A percentile compares a stretch with the other conserved stretches of the same genome.
These are phyloP conservation scores for Carallia brachiata DNA, from an alignment of 345 rosid species.

Conservation along the genomic window DNA sequence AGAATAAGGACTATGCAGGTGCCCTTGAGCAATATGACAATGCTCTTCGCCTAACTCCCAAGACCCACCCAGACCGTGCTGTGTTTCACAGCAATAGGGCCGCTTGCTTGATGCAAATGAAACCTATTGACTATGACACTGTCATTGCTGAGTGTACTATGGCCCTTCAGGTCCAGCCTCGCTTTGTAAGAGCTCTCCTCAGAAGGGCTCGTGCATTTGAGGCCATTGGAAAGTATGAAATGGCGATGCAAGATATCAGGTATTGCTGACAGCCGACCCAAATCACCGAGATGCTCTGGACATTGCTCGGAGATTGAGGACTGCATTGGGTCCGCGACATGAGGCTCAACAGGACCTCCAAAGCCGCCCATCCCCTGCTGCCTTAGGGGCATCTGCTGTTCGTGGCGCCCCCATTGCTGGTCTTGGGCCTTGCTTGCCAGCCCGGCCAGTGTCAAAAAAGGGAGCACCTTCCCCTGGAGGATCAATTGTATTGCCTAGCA, in stretches of 20 bases:
- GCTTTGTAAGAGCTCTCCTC: slow-evolving; percentile 69
- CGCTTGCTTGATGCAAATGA: slow-evolving; percentile 98
- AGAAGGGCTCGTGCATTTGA: slow-evolving; percentile 91
- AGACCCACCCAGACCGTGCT: slow-evolving; percentile 80
- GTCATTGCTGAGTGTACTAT: slow-evolving; percentile 78
- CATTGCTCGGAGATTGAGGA: slow-evolving; percentile 58
- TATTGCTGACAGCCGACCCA: slow-evolving; percentile 63
- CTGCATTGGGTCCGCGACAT: slow-evolving; percentile 63
- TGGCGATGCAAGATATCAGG: slow-evolving; percentile 82
- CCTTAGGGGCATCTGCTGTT: slow-evolving; percentile 96
- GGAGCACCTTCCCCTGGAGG: slow-evolving; percentile 38
- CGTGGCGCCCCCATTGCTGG: slow-evolving; percentile 90
- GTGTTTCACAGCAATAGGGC: slow-evolving; percentile 92
- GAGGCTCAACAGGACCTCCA: slow-evolving; percentile 85
- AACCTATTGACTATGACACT: slow-evolving; percentile 78
- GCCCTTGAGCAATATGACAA: slow-evolving; percentile 81
- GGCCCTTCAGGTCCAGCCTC: slow-evolving; percentile 89
- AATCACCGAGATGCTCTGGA: slow-evolving; percentile 78
- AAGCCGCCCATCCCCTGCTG: slow-evolving; percentile 95
- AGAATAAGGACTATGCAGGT: slow-evolving; percentile 66
- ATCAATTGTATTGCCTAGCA: slow-evolving; percentile 31
- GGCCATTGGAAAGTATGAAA: slow-evolving; percentile 69
- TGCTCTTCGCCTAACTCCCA: slow-evolving; percentile 71
- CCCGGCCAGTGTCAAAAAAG: slow-evolving; percentile 72
- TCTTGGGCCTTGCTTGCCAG: slow-evolving; percentile 89